Percentiles rank a stretch among this genome's conserved stretches.
Evolutionary conservation across 179 eudicot species (phyloP).

Genomic region (Corrigiola litoralis): DNA sequence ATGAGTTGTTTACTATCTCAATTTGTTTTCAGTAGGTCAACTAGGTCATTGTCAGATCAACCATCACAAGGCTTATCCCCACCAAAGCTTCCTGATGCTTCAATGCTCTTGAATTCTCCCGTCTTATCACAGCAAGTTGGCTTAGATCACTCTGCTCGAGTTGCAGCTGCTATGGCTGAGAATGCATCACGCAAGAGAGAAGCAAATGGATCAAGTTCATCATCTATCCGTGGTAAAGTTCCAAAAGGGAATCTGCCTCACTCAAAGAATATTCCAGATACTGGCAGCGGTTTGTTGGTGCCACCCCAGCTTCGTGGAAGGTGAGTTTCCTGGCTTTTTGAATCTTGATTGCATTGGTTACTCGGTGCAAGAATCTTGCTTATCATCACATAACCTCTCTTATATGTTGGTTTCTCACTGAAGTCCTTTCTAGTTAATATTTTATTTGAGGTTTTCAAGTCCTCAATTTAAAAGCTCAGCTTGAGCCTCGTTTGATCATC

Average conservation of each 20-base stretch:
- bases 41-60: slow-evolving; percentile 20
- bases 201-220: slow-evolving; percentile 40
- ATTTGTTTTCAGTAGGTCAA: slow-evolving; percentile 24
- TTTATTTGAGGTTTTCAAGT: not conserved
- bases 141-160: slow-evolving; percentile 71
- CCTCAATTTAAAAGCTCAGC: too few species aligned
- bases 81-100: slow-evolving; percentile 83
- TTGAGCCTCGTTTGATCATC: too few species aligned
- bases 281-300: slow-evolving; percentile 47
- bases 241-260: slow-evolving; percentile 66
- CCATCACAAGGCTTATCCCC: slow-evolving; percentile 27
- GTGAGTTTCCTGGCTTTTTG: slow-evolving; percentile 37
- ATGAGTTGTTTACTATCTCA: not conserved
- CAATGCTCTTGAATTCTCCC: slow-evolving; percentile 66
- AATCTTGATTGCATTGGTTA: slow-evolving; percentile 2
- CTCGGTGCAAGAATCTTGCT: not conserved
- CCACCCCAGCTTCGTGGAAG: slow-evolving; percentile 93
- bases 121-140: slow-evolving; percentile 33
- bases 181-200: slow-evolving; percentile 74
- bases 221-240: slow-evolving; percentile 49
- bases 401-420: not conserved
- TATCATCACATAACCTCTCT: not conserved
- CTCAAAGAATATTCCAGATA: slow-evolving; percentile 65
- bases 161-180: slow-evolving; percentile 84
- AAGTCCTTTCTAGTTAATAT: not conserved